phyloP scores from a whole-genome alignment of 139 green algal species.

The Ettlia oleoabundans region DNA sequence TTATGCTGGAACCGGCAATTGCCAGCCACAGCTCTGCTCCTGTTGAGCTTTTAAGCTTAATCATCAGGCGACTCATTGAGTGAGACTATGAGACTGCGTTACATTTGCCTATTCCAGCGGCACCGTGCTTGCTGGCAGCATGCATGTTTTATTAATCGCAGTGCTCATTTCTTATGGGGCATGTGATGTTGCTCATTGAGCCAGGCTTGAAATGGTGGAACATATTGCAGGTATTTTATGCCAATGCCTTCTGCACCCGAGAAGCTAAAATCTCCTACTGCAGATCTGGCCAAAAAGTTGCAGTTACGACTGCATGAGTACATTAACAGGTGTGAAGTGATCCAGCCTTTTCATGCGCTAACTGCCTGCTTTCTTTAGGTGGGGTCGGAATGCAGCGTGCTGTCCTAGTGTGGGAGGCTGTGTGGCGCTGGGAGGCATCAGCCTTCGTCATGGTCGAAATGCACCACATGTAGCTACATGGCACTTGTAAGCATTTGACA shows the following conservation, averaged over 20 bases:
- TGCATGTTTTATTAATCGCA: background rate
- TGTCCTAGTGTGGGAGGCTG: too few species aligned
- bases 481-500: background rate
- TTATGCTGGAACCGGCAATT: conserved; percentile 50
- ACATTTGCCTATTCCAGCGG: background rate
- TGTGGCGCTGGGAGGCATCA: too few species aligned
- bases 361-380: background rate
- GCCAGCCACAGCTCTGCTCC: conserved; percentile 12
- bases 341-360: background rate
- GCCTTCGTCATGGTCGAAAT: too few species aligned
- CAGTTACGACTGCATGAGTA: conserved; percentile 22
- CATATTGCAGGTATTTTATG: conserved; percentile 5
- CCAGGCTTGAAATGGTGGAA: background rate
- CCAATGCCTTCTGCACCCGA: background rate
- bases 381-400: too few species aligned
- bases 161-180: background rate
- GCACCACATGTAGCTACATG: too few species aligned
- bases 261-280: background rate
- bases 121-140: background rate
- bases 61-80: conserved; percentile 21
- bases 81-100: too few species aligned
- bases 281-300: conserved; percentile 22
- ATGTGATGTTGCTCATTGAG: background rate
- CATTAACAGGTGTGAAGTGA: conserved; percentile 18
- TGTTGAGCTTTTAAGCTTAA: conserved; percentile 28